Evolutionary conservation across 1,284 basidiomycete species (phyloP).

Genomic region (Ceratorhiza oryzae-sativae): DNA sequence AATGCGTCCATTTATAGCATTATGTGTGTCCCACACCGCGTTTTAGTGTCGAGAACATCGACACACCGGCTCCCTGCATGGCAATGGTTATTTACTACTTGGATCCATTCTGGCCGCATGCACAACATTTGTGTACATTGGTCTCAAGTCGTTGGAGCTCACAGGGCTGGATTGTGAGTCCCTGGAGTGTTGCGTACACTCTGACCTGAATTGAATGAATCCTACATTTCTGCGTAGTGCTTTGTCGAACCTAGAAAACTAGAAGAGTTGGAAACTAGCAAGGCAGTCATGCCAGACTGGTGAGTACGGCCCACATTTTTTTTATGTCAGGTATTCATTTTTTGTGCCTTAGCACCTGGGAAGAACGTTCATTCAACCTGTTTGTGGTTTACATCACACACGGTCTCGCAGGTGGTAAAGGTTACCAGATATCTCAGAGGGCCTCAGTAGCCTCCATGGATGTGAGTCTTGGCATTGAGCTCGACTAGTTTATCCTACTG

Average conservation of each 20-base stretch:
- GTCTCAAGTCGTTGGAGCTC: background rate
- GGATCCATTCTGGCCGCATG: conserved; percentile 29
- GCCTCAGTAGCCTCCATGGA: background rate
- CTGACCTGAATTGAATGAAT: background rate
- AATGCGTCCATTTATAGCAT: background rate
- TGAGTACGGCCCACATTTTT: no score
- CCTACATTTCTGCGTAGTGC: background rate
- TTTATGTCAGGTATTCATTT: no score
- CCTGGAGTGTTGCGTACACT: background rate
- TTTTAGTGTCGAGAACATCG: background rate
- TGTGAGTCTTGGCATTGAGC: background rate
- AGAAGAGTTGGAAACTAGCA: background rate
- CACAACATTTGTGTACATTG: background rate
- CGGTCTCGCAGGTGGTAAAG: background rate
- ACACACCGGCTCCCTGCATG: conserved; percentile 1
- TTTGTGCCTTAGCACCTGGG: no score
- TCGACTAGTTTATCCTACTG: background rate
- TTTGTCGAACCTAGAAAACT: conserved; percentile 2
- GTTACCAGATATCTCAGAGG: background rate
- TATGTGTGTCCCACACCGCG: background rate
- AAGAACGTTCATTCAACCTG: no score
- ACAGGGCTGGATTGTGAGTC: conserved; percentile 19
- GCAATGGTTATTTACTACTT: conserved; percentile 25
- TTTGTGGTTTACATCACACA: conserved; percentile 23
- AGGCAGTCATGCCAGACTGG: background rate